These are phyloP conservation scores for Pterocarpus macrocarpus DNA, from an alignment of 306 rosid genomes.

Conservation along the genomic window DNA sequence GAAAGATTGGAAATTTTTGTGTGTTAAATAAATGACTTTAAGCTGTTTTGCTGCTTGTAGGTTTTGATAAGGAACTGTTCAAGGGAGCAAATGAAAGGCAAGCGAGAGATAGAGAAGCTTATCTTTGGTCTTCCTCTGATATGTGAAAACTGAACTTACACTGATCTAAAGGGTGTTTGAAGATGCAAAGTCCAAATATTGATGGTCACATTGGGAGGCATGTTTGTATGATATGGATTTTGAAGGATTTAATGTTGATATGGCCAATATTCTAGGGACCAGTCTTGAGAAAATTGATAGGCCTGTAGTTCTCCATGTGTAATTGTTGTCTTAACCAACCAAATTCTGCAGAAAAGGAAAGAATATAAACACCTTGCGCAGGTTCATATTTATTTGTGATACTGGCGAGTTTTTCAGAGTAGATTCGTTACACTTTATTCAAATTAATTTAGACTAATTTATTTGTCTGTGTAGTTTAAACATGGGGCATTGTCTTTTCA, in stretches of 20 bases:
- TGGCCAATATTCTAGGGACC: neutral
- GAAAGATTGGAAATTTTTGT: slow-evolving; percentile 20
- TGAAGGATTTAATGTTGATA: slow-evolving; percentile 30
- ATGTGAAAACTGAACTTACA: slow-evolving; percentile 55
- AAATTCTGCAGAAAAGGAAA: neutral
- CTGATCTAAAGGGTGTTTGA: slow-evolving; percentile 21
- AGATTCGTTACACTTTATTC: neutral
- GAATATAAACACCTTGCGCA: neutral
- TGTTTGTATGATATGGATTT: slow-evolving; percentile 6
- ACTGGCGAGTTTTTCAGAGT: neutral
- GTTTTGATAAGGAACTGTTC: slow-evolving; percentile 76
- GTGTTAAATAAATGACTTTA: slow-evolving; percentile 24
- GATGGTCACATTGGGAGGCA: slow-evolving; percentile 1
- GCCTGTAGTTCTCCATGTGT: too few species aligned
- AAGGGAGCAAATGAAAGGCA: slow-evolving; percentile 78
- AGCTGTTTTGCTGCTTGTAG: slow-evolving; percentile 45
- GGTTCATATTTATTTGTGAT: neutral
- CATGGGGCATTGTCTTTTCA: neutral
- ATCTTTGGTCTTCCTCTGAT: slow-evolving; percentile 94
- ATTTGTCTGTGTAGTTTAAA: neutral
- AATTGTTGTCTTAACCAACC: neutral
- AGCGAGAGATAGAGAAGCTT: slow-evolving; percentile 85
- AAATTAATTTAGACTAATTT: neutral
- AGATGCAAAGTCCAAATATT: slow-evolving; percentile 12
- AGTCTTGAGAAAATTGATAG: neutral